Evolutionary conservation across 164 flowering plant genomes (phyloP), one percentile per base, ranked within the genome.

Genomic region (Magnolia changhungtana): DNA sequence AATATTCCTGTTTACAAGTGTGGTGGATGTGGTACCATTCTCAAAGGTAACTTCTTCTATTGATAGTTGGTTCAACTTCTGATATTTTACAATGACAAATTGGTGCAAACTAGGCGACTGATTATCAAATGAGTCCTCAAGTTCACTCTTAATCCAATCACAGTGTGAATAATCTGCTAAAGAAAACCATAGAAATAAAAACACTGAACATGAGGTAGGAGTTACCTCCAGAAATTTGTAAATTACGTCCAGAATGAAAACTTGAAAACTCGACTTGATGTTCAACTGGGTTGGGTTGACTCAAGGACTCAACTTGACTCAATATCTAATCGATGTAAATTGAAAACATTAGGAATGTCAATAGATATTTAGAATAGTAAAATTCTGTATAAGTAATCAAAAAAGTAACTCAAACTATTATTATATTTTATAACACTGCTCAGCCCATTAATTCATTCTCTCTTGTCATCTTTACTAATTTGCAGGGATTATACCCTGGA

Each of bases 401-500:
- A 27, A 27, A 27, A 0, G 29, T 27, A 27, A 1, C 29, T 27
- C 29, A 27, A 20, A 16, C 61, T 10, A 72, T 52, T 55, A 18
- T 4, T 49, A 49, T 55, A 13, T 72, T 51, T 55, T 16, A 18
- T 50, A n/a, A 19, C 58, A 70, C 55, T 27, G 29, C 29, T 27
- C 29, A 27, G 29, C 27, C 55, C 24, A 50, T 70, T 70, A 21
- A 70, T 50, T 49, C 13, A 50, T 50, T n/a, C 21, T n/a, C 24
- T 45, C 49, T 27, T 27, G 11, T 55, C 45, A 59, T 16, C 50
- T 23, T 27, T 29, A 20, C 61, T 55, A 27, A 74, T 72, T 73
- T 72, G 9, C 88, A 94, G 98, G 99, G 98, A 76, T 69, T 96
- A n/a, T 96, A 96, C 84, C 97, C 99, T 59, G 98, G 99, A 45